Percentiles rank a stretch among this genome's conserved stretches.
Evolutionary conservation across 805 yeast species (phyloP).

Genomic region (Candida glaebosa): DNA sequence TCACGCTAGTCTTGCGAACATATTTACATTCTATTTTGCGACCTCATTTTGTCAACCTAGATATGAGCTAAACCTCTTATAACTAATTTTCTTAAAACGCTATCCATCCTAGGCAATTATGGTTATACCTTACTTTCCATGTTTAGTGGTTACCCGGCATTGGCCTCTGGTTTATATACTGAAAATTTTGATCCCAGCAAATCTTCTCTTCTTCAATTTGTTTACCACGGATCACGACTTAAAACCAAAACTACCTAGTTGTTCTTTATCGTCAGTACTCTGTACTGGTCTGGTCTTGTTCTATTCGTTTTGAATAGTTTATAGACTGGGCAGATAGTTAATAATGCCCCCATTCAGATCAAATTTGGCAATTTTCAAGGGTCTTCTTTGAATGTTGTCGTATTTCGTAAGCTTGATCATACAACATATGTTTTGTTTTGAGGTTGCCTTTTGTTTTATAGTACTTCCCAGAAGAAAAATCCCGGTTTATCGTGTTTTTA

Average conservation of each 20-base stretch:
- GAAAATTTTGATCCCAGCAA: not conserved
- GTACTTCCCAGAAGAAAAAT: constrained; percentile 34
- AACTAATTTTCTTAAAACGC: not conserved
- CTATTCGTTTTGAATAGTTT: constrained; percentile 19
- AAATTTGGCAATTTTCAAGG: constrained; percentile 13
- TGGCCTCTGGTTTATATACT: not conserved
- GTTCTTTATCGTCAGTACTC: constrained; percentile 15
- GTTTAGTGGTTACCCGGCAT: constrained; percentile 6
- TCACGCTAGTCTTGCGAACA: no score
- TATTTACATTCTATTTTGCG: no score
- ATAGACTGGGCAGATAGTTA: constrained; percentile 7
- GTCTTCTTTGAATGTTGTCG: constrained; percentile 14
- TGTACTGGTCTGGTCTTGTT: constrained; percentile 18
- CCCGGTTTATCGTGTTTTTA: constrained; percentile 47
- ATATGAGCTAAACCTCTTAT: no score
- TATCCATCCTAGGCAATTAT: no score
- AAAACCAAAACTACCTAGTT: constrained; percentile 29
- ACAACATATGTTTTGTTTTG: constrained; percentile 13
- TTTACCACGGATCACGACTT: constrained; percentile 25
- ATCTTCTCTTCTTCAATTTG: constrained; percentile 19
- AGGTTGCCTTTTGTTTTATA: constrained; percentile 27
- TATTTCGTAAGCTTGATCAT: constrained; percentile 2
- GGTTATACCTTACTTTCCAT: no score
- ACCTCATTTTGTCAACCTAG: no score
- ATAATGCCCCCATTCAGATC: constrained; percentile 9